Evolutionary conservation across 441 rosid species (phyloP).

Genomic region (Manihot esculenta): DNA sequence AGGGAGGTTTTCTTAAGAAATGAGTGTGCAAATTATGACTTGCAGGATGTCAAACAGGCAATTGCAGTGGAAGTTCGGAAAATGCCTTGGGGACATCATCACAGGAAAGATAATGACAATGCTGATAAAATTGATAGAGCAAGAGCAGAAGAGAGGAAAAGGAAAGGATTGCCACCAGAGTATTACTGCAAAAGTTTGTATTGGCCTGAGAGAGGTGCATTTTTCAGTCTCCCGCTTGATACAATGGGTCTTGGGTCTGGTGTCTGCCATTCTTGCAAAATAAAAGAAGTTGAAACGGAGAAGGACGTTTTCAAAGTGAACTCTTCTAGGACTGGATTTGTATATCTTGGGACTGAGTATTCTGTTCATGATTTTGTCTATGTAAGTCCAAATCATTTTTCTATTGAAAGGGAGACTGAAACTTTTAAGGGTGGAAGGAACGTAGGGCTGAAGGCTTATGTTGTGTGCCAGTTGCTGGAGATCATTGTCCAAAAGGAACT

Average conservation of each 20-base stretch:
- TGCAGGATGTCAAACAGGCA: constrained; percentile 50
- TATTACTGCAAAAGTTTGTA: constrained; percentile 79
- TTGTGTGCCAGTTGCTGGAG: constrained; percentile 72
- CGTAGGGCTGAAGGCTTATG: constrained; percentile 70
- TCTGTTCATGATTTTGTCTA: constrained; percentile 63
- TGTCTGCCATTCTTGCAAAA: constrained; percentile 53
- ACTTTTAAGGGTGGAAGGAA: constrained; percentile 72
- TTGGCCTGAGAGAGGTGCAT: constrained; percentile 80
- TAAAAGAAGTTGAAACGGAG: constrained; percentile 39
- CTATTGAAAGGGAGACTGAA: constrained; percentile 34
- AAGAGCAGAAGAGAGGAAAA: constrained; percentile 70
- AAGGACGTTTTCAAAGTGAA: constrained; percentile 41
- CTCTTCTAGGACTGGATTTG: constrained; percentile 41
- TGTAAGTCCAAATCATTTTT: constrained; percentile 46
- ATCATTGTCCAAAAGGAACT: constrained; percentile 37
- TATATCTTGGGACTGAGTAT: constrained; percentile 45
- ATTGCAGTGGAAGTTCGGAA: constrained; percentile 45
- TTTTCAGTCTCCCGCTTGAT: constrained; percentile 57
- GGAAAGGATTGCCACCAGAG: constrained; percentile 59
- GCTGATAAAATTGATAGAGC: constrained; percentile 56
- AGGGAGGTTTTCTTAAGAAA: constrained; percentile 70
- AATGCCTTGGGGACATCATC: constrained; percentile 74
- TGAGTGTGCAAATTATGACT: constrained; percentile 51
- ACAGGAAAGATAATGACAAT: constrained; percentile 40
- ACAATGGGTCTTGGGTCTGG: constrained; percentile 64